A percentile compares a stretch with the other conserved stretches of the same genome.
These are phyloP conservation scores for Graphiopsis chlorocephala DNA, from an alignment of 2,329 filamentous ascomycete genomes.

Conservation along the genomic window DNA sequence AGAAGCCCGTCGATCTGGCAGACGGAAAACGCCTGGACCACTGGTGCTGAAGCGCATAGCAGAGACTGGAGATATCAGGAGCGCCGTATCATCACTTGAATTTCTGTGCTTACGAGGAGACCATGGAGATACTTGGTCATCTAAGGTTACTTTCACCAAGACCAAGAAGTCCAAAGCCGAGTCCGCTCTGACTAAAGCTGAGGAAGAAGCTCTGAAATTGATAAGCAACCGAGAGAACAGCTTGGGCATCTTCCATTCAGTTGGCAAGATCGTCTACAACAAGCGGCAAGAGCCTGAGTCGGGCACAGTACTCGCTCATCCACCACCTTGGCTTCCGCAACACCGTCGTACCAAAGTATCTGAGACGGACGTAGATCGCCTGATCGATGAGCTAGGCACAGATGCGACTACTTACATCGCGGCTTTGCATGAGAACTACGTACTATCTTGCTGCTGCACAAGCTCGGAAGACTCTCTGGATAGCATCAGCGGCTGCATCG, in stretches of 20 bases:
- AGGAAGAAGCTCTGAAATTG: constrained; percentile 74
- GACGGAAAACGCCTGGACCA: constrained; percentile 72
- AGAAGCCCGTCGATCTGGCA: constrained; percentile 74
- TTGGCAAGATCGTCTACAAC: constrained; percentile 95
- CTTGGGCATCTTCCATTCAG: constrained; percentile 91
- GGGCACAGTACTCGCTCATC: constrained; percentile 37
- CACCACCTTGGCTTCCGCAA: constrained; percentile 47
- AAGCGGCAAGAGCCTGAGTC: constrained; percentile 66
- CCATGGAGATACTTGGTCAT: constrained; percentile 69
- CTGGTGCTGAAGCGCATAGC: constrained; percentile 74
- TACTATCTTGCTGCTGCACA: constrained; percentile 71
- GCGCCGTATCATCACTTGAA: constrained; percentile 85
- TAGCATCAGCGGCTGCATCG: constrained; percentile 79
- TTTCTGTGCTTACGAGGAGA: constrained; percentile 87
- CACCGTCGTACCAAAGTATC: constrained; percentile 43
- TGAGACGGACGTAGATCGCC: constrained; percentile 55
- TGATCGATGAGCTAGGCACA: constrained; percentile 92
- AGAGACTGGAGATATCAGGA: constrained; percentile 87
- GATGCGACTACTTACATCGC: constrained; percentile 88
- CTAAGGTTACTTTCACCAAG: constrained; percentile 69
- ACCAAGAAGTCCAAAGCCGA: constrained; percentile 61
- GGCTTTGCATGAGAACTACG: constrained; percentile 90
- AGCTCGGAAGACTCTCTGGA: constrained; percentile 65
- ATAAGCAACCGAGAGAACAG: constrained; percentile 85
- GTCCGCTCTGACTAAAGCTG: constrained; percentile 67